Percentiles rank a stretch among this genome's conserved stretches.
These are phyloP conservation scores for Mycosphaerella sp. DNA, from an alignment of 2,329 filamentous ascomycete species.

Conservation along the genomic window DNA sequence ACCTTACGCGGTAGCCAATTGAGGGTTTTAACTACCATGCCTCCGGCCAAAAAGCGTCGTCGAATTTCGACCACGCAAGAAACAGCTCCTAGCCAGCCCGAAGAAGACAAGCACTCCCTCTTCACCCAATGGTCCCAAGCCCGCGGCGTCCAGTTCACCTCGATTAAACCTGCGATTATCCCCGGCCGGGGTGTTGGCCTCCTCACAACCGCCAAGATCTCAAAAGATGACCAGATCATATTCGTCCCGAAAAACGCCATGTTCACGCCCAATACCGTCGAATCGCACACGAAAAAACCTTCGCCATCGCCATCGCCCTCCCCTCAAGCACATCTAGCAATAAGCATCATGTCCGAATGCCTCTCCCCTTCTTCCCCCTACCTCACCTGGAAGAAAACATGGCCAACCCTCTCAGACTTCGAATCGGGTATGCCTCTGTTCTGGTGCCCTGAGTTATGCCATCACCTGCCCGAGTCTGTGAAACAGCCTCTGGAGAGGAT, in stretches of 20 bases:
- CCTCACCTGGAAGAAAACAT: constrained; percentile 32
- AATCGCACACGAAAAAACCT: neutral
- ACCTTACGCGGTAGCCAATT: no score
- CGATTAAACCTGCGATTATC: constrained; percentile 60
- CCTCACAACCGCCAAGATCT: constrained; percentile 59
- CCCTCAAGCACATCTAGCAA: constrained; percentile 64
- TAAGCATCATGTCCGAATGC: constrained; percentile 21
- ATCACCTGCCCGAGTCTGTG: constrained; percentile 35
- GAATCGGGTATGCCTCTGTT: constrained; percentile 50
- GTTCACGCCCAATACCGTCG: constrained; percentile 47
- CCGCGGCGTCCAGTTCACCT: constrained; percentile 60
- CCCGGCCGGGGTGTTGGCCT: constrained; percentile 72
- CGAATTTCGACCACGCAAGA: constrained; percentile 1
- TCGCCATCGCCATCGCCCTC: constrained; percentile 16
- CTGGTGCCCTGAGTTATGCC: constrained; percentile 43
- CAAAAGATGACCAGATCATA: constrained; percentile 57
- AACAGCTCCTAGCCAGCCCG: neutral
- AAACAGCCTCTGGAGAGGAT: constrained; percentile 30
- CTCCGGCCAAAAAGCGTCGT: constrained; percentile 10
- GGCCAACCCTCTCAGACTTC: constrained; percentile 60
- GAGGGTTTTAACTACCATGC: neutral
- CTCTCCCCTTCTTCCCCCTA: constrained; percentile 6
- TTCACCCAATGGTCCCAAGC: constrained; percentile 63
- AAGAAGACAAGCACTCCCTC: constrained; percentile 38
- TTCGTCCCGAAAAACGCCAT: constrained; percentile 59